phyloP scores from a whole-genome alignment of 2,329 filamentous ascomycete species.

The Fusarium torreyae region DNA sequence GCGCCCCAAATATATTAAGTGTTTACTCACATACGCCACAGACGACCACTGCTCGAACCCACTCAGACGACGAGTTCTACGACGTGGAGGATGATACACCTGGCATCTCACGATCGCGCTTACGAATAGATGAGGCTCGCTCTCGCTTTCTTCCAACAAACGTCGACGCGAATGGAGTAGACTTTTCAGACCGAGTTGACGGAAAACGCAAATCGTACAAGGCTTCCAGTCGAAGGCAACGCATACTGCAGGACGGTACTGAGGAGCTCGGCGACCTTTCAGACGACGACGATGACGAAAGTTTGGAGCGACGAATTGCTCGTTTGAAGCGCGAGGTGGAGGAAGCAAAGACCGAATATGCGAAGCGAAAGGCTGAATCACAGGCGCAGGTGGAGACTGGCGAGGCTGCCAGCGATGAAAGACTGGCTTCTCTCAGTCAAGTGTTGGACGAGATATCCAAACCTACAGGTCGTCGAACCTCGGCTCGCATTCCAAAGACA shows the following conservation, averaged over 20 bases:
- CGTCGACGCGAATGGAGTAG: conserved; percentile 82
- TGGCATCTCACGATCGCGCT: conserved; percentile 81
- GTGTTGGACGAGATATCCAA: conserved; percentile 76
- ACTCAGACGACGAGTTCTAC: conserved; percentile 74
- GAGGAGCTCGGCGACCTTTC: conserved; percentile 81
- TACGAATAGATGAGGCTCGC: conserved; percentile 85
- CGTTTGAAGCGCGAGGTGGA: conserved; percentile 87
- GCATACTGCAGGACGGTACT: conserved; percentile 73
- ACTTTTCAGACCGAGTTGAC: conserved; percentile 91
- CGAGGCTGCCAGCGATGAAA: conserved; percentile 54
- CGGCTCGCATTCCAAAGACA: conserved; percentile 28
- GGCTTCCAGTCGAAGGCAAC: conserved; percentile 77
- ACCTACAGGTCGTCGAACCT: conserved; percentile 43
- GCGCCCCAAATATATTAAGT: not conserved
- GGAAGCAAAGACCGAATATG: conserved; percentile 76
- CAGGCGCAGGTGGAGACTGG: conserved; percentile 64
- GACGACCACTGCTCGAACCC: conserved; percentile 70
- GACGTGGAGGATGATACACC: conserved; percentile 74
- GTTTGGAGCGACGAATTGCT: conserved; percentile 82
- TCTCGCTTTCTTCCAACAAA: conserved; percentile 82
- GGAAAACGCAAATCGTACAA: conserved; percentile 88
- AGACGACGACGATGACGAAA: conserved; percentile 81
- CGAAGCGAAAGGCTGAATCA: conserved; percentile 66
- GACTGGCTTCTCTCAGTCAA: conserved; percentile 77
- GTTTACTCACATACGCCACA: conserved; percentile 53